Evolutionary conservation across 768 basidiomycete genomes (phyloP), one percentile per base, ranked within the genome.

Genomic region (Lactarius hatsudake): DNA sequence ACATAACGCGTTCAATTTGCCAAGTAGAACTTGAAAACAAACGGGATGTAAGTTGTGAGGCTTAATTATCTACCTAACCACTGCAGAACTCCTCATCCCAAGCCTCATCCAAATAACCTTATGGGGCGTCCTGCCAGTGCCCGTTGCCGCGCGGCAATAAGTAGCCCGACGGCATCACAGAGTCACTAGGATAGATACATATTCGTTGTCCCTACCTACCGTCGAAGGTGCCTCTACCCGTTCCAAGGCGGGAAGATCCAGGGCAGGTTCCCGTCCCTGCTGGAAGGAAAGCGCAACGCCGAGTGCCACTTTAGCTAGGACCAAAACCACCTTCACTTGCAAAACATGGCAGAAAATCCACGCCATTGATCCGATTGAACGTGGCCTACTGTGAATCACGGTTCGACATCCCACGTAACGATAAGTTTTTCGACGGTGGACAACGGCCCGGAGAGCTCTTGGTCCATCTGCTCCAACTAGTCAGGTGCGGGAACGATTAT

Each of bases 1-100:
- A 69, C 69, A 56, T 65, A 65, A 64, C 69, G 67, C 55, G 65
- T 61, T 58, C 48, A 51, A 23, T 23, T 40, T 40, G 38, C n/a
- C n/a, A n/a, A n/a, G n/a, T n/a, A n/a, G n/a, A n/a, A n/a, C n/a
- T n/a, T n/a, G n/a, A n/a, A n/a, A n/a, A n/a, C n/a, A n/a, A n/a
- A n/a, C n/a, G n/a, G n/a, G n/a, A n/a, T n/a, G n/a, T 12, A 10
- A 40, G 3, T 40, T 15, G 38, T 40, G 38, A 10, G 12, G 36
- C 17, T 17, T 40, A 15, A 40, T 40, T 15, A 40, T 40, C 38
- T 15, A 40, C 10, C 36, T 8, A 12, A 0, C 12, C 13, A 12
- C 30, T 32, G 30, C 12, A 38, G 10, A 38, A 38, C 12, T 13
- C 10, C 38, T 38, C 38, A 15, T 38, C 38, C 34, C 34, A 36